These are phyloP conservation scores for Tetraselmis striata DNA, from an alignment of 139 green algal genomes.

Conservation along the genomic window DNA sequence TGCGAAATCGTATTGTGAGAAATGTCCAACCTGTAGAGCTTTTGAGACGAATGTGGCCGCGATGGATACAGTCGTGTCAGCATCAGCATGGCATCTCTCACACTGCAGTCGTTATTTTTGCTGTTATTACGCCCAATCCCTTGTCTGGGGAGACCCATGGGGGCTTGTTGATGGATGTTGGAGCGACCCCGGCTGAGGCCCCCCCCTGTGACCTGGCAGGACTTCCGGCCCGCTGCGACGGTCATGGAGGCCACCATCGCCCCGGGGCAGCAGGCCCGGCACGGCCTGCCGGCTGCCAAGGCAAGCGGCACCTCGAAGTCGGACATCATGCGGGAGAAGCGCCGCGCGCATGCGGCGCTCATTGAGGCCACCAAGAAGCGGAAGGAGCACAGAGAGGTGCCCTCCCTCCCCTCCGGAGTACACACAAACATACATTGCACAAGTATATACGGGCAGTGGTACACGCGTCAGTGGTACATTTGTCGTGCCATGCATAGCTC, in stretches of 20 bases:
- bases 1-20: no score
- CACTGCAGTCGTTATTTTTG: no score
- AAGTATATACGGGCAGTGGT: neutral
- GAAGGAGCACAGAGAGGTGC: slow-evolving; percentile 13
- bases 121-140: no score
- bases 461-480: neutral
- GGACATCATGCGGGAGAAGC: slow-evolving; percentile 70
- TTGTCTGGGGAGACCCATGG: no score
- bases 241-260: slow-evolving; percentile 72
- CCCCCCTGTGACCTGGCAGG: no score
- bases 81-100: no score
- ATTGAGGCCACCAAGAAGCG: slow-evolving; percentile 43
- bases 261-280: slow-evolving; percentile 25
- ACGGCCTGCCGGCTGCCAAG: slow-evolving; percentile 28
- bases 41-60: no score
- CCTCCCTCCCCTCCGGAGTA: neutral
- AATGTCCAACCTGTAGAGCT: no score
- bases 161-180: no score
- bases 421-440: neutral
- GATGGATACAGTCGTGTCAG: no score
- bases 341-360: slow-evolving; percentile 37
- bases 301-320: slow-evolving; percentile 23
- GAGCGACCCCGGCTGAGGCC: no score
- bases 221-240: slow-evolving; percentile 73
- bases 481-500: neutral